Conservation (phyloP, 2,329 filamentous ascomycete species). For the Claviceps sorghi region DNA sequence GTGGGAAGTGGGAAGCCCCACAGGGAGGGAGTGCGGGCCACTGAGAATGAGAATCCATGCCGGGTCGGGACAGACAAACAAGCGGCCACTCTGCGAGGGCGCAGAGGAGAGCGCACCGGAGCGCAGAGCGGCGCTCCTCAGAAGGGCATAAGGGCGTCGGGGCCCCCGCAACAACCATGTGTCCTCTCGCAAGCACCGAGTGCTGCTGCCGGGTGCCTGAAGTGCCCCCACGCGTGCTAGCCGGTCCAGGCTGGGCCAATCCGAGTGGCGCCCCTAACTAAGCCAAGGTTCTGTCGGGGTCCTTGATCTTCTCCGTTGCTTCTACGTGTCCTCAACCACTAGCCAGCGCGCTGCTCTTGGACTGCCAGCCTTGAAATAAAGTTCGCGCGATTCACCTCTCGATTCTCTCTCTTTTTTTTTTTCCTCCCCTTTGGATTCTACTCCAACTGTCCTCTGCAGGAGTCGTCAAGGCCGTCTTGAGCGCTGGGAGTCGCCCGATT, state of each 20-base stretch:
- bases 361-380: neutral
- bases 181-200: neutral
- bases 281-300: neutral
- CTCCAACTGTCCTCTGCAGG: constrained; percentile 17
- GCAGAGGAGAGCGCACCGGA: neutral
- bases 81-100: too few species aligned
- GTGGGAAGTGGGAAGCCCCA: neutral
- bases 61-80: too few species aligned
- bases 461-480: constrained; percentile 11
- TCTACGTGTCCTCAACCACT: constrained; percentile 12
- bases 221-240: neutral
- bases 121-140: neutral
- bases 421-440: constrained; percentile 1
- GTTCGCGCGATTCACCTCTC: constrained; percentile 5
- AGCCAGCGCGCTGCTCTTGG: neutral
- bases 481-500: constrained; percentile 13
- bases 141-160: neutral
- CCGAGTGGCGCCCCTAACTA: neutral
- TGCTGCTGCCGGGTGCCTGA: neutral
- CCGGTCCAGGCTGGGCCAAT: neutral
- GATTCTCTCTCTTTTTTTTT: constrained; percentile 10
- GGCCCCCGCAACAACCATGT: neutral
- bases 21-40: neutral
- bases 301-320: neutral
- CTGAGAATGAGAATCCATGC: too few species aligned